phyloP scores from a whole-genome alignment of 805 yeast species.

The Jamesozyma rosinii region DNA sequence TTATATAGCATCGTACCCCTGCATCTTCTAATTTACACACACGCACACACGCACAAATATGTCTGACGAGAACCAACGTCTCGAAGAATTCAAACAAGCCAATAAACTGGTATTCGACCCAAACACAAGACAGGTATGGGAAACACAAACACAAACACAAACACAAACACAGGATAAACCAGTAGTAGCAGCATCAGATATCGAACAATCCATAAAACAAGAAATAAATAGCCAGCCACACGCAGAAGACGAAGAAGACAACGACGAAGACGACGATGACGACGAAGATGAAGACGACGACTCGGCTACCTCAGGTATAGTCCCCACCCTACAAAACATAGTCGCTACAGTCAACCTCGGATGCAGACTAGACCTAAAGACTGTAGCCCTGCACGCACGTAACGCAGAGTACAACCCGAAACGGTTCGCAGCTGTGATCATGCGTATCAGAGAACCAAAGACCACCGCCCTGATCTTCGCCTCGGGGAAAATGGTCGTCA shows the following conservation, averaged over 20 bases:
- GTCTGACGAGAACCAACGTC: slow-evolving; percentile 27
- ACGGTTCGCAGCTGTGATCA: slow-evolving; percentile 98
- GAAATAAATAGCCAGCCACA: slow-evolving; percentile 1
- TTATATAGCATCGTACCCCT: too few species aligned
- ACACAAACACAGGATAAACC: slow-evolving; percentile 14
- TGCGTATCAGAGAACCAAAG: slow-evolving; percentile 98
- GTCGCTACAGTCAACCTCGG: slow-evolving; percentile 97
- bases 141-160: slow-evolving; percentile 22
- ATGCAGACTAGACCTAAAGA: slow-evolving; percentile 89
- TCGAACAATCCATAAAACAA: neutral
- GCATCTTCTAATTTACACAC: too few species aligned
- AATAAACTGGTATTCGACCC: slow-evolving; percentile 31
- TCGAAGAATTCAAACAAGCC: slow-evolving; percentile 29
- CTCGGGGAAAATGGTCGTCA: slow-evolving; percentile 98
- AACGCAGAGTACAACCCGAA: slow-evolving; percentile 98
- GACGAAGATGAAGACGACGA: slow-evolving; percentile 36
- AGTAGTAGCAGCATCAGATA: neutral
- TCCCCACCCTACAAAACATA: slow-evolving; percentile 86
- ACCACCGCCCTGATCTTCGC: slow-evolving; percentile 97
- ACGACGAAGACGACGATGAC: slow-evolving; percentile 26
- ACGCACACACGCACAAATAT: slow-evolving; percentile 8
- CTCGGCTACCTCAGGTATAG: slow-evolving; percentile 85
- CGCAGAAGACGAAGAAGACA: slow-evolving; percentile 9
- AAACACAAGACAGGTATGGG: slow-evolving; percentile 33
- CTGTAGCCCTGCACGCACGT: slow-evolving; percentile 96